Conservation (phyloP, 768 basidiomycete genomes). For the Artomyces pyxidatus region DNA sequence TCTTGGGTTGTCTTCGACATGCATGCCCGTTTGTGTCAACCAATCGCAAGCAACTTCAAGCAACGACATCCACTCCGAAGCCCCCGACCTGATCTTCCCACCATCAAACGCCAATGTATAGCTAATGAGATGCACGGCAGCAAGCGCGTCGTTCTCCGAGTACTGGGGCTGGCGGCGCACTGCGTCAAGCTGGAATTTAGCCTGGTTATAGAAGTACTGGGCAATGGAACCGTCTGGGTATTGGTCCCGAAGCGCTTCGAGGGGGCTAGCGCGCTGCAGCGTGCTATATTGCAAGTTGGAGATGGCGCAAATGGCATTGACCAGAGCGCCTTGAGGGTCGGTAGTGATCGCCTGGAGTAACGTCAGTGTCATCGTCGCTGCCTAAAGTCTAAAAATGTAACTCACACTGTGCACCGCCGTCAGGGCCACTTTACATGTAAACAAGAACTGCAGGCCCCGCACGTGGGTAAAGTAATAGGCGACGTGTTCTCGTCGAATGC, state of each 20-base stretch:
- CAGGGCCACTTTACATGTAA: constrained; percentile 52
- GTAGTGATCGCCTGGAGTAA: constrained; percentile 4
- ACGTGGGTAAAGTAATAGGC: constrained; percentile 73
- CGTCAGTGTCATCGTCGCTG: too few relatives aligned
- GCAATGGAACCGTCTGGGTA: constrained; percentile 9
- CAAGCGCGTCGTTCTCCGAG: constrained; percentile 63
- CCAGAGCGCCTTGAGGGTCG: constrained; percentile 10
- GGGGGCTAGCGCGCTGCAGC: constrained; percentile 4
- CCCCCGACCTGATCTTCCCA: constrained; percentile 48
- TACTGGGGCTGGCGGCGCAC: constrained; percentile 13
- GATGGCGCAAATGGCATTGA: constrained; percentile 14
- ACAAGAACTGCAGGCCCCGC: constrained; percentile 56
- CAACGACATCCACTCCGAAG: constrained; percentile 60
- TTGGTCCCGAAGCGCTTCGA: constrained; percentile 3
- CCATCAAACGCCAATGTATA: constrained; percentile 41
- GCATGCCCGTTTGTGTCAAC: constrained; percentile 60
- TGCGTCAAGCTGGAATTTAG: constrained; percentile 11
- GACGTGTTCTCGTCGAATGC: constrained; percentile 25
- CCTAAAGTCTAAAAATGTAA: too few relatives aligned
- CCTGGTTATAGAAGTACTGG: constrained; percentile 14
- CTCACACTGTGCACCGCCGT: constrained; percentile 62
- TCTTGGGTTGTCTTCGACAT: constrained; percentile 56
- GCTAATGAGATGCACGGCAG: constrained; percentile 69
- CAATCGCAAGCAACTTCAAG: constrained; percentile 70
- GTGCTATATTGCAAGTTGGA: constrained; percentile 11